These are phyloP conservation scores for Leishmania aethiopica DNA, from an alignment of 208 protist species.

Conservation along the genomic window DNA sequence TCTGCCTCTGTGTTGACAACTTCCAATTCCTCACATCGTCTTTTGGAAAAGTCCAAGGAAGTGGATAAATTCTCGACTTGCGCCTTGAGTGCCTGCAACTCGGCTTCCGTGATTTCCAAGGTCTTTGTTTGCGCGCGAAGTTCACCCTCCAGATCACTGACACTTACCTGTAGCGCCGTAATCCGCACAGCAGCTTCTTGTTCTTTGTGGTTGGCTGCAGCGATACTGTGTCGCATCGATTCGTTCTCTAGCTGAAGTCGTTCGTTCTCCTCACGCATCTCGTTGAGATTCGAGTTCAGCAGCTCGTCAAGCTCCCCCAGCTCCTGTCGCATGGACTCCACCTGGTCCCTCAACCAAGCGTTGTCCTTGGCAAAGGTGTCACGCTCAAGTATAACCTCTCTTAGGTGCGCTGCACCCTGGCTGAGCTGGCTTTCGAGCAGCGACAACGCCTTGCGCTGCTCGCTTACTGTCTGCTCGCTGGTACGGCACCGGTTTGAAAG, in stretches of 20 bases:
- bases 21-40: constrained; percentile 23
- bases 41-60: constrained; percentile 17
- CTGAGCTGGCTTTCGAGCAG: constrained; percentile 27
- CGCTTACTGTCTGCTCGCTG: constrained; percentile 18
- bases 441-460: constrained; percentile 22
- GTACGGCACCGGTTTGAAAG: constrained; percentile 4
- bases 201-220: constrained; percentile 21
- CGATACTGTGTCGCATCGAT: constrained; percentile 31
- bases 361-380: constrained; percentile 52
- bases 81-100: constrained; percentile 43
- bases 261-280: constrained; percentile 80
- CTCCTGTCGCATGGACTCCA: constrained; percentile 72
- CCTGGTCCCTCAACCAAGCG: constrained; percentile 60
- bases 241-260: constrained; percentile 44
- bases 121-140: constrained; percentile 54
- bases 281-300: constrained; percentile 71
- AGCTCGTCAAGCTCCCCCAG: constrained; percentile 76
- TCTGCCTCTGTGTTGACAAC: constrained; percentile 9
- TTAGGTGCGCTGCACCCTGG: constrained; percentile 6
- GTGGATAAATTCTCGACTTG: constrained; percentile 25
- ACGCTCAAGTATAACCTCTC: constrained; percentile 8
- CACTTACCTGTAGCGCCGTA: background rate
- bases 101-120: constrained; percentile 51
- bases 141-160: constrained; percentile 14
- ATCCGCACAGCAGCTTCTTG: background rate